Base-by-base conservation (phyloP, 495 filamentous ascomycete species). In the Xylaria scruposa region DNA sequence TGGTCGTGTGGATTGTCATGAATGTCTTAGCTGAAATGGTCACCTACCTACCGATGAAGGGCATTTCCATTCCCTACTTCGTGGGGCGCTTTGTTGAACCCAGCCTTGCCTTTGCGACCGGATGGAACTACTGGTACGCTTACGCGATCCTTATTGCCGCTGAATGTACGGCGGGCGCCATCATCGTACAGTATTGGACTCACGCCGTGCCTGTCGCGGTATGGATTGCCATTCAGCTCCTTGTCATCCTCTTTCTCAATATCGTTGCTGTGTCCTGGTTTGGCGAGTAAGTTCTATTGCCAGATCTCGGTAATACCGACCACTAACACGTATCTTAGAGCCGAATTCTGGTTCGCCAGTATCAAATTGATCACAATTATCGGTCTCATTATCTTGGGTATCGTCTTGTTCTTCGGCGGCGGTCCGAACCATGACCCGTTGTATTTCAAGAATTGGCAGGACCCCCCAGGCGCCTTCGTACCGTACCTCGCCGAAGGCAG, bases 21-120 rank as follows among this genome's bases (percentile, higher is more conserved):
- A 85, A 85, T 74, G 72, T 70, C 58, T 75, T 86, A 38, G 83
- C 81, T 40, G 84, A 86, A 66, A 83, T 86, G 83, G 76, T 88
- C 31, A 90, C 90, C 49, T 92, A 89, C 81, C 86, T 93, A 21
- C 89, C 91, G 1, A 82, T 90, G 74, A 82, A 81, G 49, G 88
- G 88, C 13, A 84, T 85, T 49, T 87, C 85, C 4, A 79, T 90
- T 19, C 85, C 85, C 0, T 84, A 93, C 68, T 94, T 94, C 72
- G 91, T 92, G 26, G 83, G 90, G 68, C 90, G 92, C 60, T 91
- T 91, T 68, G 89, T 94, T 69, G 91, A 94, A 72, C 86, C 89
- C 13, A 91, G 90, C 75, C 81, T 95, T 74, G 92, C 92, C 19
- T 95, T 95, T 75, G 91, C 93, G 49, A 90, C 91, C 75, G 93